Evolutionary conservation across 2,329 filamentous ascomycete genomes (phyloP), one percentile per base, ranked within the genome.

Genomic region (Pyrenochaeta sp.): DNA sequence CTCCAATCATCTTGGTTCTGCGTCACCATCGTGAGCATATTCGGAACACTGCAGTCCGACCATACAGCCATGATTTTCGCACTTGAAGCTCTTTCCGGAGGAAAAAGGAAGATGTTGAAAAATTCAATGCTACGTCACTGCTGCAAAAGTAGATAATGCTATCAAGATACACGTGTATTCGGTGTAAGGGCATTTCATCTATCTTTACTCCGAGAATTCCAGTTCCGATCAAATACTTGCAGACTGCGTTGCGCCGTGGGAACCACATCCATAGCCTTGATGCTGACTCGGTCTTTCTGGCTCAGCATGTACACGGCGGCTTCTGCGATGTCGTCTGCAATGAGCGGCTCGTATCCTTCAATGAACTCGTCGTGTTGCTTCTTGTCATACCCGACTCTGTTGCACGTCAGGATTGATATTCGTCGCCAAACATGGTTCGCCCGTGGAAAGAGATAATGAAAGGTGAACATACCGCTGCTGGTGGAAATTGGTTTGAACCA

Each of bases 401-500:
- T 5, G n/a, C n/a, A 11, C 15, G 9, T 26, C 7, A 26, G 36
- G 11, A 21, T 20, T 17, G 7, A 5, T 8, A 7, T 18, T n/a
- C 13, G 18, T 8, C 22, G 9, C n/a, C 8, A 19, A 21, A 2
- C 11, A n/a, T 7, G 4, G 6, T n/a, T n/a, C 15, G 23, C 13
- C 11, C 15, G 19, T 17, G 31, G 5, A 23, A 19, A 3, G 2
- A 27, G n/a, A 9, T 13, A 10, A 24, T 9, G 13, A 17, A 15
- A 27, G 5, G 7, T n/a, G 11, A 13, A 23, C 41, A 15, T 38
- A 55, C 11, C 77, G 60, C 37, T 73, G 71, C 28, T 69, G 60
- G 48, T 80, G 78, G 35, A 80, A 81, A 45, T 79, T 67, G 0
- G 74, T 79, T 3, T 71, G 73, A 8, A 78, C 76, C n/a, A 73